A percentile compares a stretch with the other conserved stretches of the same genome.
Evolutionary conservation across 1,284 basidiomycete genomes (phyloP).

Genomic region (Ceratobasidium theobromae): DNA sequence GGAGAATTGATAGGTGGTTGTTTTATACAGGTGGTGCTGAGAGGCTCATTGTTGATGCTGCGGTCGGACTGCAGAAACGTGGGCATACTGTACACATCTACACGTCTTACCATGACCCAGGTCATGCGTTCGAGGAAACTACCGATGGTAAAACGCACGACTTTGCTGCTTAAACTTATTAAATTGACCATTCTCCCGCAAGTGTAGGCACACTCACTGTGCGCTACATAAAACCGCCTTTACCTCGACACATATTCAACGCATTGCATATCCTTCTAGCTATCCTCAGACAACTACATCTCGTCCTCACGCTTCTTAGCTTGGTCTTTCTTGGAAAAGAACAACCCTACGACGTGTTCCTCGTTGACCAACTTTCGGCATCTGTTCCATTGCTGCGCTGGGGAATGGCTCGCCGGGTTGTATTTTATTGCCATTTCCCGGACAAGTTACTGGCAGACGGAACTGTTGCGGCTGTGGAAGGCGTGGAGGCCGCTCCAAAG

Average conservation of each 20-base stretch:
- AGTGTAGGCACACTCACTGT: conserved; percentile 77
- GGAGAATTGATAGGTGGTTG: neutral
- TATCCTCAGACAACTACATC: conserved; percentile 83
- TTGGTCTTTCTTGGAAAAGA: conserved; percentile 42
- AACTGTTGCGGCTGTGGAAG: conserved; percentile 59
- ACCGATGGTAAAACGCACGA: conserved; percentile 70
- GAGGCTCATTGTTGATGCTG: conserved; percentile 93
- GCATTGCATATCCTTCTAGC: conserved; percentile 88
- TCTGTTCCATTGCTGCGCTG: conserved; percentile 81
- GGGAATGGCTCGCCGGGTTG: conserved; percentile 69
- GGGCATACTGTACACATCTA: conserved; percentile 92
- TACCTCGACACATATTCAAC: conserved; percentile 76
- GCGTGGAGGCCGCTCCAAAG: conserved; percentile 16
- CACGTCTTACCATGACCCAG: conserved; percentile 88
- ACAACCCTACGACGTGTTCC: conserved; percentile 75
- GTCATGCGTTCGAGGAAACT: conserved; percentile 88
- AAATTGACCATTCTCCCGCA: conserved; percentile 24
- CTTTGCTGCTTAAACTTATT: neutral
- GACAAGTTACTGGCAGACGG: conserved; percentile 88
- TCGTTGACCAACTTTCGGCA: conserved; percentile 94
- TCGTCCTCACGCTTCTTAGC: conserved; percentile 64
- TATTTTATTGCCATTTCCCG: conserved; percentile 98
- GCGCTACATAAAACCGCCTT: conserved; percentile 71
- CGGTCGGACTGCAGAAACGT: conserved; percentile 77
- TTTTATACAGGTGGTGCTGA: conserved; percentile 81